These are phyloP conservation scores for Kalaharituber pfeilii DNA, from an alignment of 2,329 filamentous ascomycete genomes.

Conservation along the genomic window DNA sequence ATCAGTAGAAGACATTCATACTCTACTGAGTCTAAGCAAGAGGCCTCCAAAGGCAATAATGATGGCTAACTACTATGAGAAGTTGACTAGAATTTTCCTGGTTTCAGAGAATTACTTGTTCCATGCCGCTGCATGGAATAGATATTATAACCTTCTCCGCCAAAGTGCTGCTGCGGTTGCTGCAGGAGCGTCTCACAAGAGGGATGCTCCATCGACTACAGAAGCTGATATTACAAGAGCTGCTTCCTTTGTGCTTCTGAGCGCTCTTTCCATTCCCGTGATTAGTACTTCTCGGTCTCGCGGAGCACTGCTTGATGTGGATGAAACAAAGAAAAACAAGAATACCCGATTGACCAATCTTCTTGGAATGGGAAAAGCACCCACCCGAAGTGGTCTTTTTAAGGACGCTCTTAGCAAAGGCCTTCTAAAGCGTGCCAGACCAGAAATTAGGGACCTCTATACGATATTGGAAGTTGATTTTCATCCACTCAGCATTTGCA, in stretches of 20 bases:
- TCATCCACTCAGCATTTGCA: constrained; percentile 94
- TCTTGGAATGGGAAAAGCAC: constrained; percentile 77
- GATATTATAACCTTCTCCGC: constrained; percentile 91
- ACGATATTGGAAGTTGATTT: constrained; percentile 99
- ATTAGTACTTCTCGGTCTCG: constrained; percentile 96
- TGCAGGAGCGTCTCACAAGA: constrained; percentile 73
- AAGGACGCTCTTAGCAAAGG: constrained; percentile 92
- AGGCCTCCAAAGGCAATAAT: constrained; percentile 95
- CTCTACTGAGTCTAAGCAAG: constrained; percentile 91
- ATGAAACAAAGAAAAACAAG: constrained; percentile 96
- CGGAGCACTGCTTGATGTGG: constrained; percentile 87
- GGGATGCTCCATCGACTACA: constrained; percentile 77
- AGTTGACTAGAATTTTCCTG: constrained; percentile 93
- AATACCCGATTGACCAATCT: constrained; percentile 93
- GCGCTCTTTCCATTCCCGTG: constrained; percentile 91
- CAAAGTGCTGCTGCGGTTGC: constrained; percentile 72
- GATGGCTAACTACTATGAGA: constrained; percentile 99
- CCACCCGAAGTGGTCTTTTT: constrained; percentile 79
- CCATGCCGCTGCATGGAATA: constrained; percentile 92
- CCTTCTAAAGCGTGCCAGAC: constrained; percentile 74
- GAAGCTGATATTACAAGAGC: constrained; percentile 87
- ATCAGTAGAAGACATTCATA: constrained; percentile 97
- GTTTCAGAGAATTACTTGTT: constrained; percentile 99
- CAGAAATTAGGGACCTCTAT: constrained; percentile 93
- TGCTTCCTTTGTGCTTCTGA: constrained; percentile 87